phyloP scores from a whole-genome alignment of 306 rosid genomes.

The Mimosa bimucronata region DNA sequence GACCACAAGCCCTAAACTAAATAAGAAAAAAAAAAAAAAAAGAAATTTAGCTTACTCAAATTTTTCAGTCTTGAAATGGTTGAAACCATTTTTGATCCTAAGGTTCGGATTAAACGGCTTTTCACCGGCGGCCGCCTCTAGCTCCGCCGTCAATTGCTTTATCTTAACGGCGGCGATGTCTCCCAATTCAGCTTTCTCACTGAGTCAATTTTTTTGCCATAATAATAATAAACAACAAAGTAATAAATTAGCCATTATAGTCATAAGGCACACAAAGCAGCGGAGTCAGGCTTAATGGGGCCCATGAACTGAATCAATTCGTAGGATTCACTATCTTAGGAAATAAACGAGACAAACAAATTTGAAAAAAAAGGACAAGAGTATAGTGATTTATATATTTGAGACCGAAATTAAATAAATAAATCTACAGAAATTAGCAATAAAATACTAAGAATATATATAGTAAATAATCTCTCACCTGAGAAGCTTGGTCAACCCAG shows the following conservation, averaged over 20 bases:
- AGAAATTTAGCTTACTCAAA: conserved; percentile 47
- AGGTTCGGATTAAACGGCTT: conserved; percentile 43
- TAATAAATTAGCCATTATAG: too few relatives aligned
- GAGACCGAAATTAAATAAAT: not conserved
- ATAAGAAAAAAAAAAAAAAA: not conserved
- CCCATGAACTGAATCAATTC: not conserved
- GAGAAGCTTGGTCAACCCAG: conserved; percentile 60
- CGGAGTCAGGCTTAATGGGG: not conserved
- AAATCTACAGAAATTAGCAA: not conserved
- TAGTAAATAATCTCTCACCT: conserved; percentile 41
- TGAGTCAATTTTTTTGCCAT: conserved; percentile 13
- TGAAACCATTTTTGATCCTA: conserved; percentile 60
- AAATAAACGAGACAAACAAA: not conserved
- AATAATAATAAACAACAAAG: too few relatives aligned
- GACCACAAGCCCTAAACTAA: too few relatives aligned
- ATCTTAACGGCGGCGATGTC: conserved; percentile 60
- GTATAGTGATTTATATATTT: too few relatives aligned
- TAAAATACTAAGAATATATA: not conserved
- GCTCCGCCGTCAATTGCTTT: conserved; percentile 55
- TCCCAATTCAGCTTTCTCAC: conserved; percentile 50
- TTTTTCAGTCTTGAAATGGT: conserved; percentile 57
- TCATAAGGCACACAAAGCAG: not conserved
- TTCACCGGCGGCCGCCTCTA: conserved; percentile 29
- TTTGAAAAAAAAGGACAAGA: not conserved
- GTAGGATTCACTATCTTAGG: not conserved